Conservation (phyloP, 2,329 filamentous ascomycete species). For the Intubia oerlemansii region DNA sequence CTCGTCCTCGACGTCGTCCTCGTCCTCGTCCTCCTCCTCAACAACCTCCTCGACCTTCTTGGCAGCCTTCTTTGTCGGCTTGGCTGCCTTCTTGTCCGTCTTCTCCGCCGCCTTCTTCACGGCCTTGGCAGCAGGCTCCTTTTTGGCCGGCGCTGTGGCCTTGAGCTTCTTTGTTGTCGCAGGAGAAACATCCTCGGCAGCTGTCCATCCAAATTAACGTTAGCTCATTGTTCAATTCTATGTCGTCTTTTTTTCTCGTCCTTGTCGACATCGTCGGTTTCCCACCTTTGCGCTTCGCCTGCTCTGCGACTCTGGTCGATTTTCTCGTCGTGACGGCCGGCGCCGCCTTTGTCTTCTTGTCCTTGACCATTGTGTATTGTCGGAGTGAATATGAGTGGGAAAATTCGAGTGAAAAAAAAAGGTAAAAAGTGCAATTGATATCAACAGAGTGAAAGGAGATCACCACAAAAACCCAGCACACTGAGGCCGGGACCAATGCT, state of each 20-base stretch:
- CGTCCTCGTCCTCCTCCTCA: conserved; percentile 1
- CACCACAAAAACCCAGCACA: conserved; percentile 1
- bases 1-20: background rate
- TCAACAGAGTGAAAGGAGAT: background rate
- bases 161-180: conserved; percentile 5
- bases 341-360: conserved; percentile 3
- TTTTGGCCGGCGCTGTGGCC: conserved; percentile 1
- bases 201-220: too few relatives aligned
- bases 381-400: background rate
- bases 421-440: background rate
- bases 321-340: conserved; percentile 3
- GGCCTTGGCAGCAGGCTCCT: background rate
- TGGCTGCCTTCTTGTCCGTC: conserved; percentile 2
- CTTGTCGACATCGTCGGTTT: too few relatives aligned
- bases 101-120: conserved; percentile 1
- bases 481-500: conserved; percentile 1
- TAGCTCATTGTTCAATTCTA: background rate
- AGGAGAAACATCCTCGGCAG: conserved; percentile 5
- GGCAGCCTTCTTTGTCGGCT: conserved; percentile 2
- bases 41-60: conserved; percentile 1
- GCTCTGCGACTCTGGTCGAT: conserved; percentile 6
- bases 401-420: background rate
- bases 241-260: background rate
- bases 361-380: conserved; percentile 3
- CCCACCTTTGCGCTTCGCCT: conserved; percentile 7